Conservation (phyloP, 2,329 filamentous ascomycete species). For the Dothistroma pini region DNA sequence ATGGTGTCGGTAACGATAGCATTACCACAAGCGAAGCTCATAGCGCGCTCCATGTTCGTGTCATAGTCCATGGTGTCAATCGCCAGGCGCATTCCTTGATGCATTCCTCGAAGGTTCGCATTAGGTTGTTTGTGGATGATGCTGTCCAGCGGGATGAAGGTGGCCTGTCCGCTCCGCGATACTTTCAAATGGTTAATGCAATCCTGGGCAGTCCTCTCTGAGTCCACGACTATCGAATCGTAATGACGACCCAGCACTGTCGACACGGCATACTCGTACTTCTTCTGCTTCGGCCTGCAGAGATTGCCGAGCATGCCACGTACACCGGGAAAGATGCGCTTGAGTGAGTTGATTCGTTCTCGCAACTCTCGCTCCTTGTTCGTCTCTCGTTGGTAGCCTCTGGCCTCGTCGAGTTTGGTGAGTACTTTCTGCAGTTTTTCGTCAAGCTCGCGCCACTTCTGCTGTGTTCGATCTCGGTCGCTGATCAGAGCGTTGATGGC, state of each 20-base stretch:
- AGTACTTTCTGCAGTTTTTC: slow-evolving; percentile 83
- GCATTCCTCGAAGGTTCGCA: slow-evolving; percentile 83
- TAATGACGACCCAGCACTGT: slow-evolving; percentile 90
- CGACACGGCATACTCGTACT: slow-evolving; percentile 88
- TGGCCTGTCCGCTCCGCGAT: slow-evolving; percentile 80
- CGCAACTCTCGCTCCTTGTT: slow-evolving; percentile 75
- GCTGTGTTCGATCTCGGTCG: slow-evolving; percentile 74
- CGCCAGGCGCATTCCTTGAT: slow-evolving; percentile 76
- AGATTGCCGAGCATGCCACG: slow-evolving; percentile 86
- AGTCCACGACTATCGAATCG: slow-evolving; percentile 91
- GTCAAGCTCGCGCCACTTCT: slow-evolving; percentile 82
- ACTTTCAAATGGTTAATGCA: slow-evolving; percentile 94
- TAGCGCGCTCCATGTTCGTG: slow-evolving; percentile 78
- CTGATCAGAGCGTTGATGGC: slow-evolving; percentile 82
- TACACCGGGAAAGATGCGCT: slow-evolving; percentile 87
- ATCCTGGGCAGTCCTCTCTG: slow-evolving; percentile 87
- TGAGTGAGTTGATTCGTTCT: slow-evolving; percentile 80
- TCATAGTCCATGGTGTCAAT: slow-evolving; percentile 98
- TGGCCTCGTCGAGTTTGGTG: slow-evolving; percentile 76
- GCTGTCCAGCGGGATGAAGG: slow-evolving; percentile 94
- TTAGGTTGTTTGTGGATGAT: slow-evolving; percentile 93
- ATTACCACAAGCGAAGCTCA: slow-evolving; percentile 91
- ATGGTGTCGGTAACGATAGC: slow-evolving; percentile 91
- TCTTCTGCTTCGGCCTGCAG: slow-evolving; percentile 95
- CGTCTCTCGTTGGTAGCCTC: slow-evolving; percentile 79